Conservation (phyloP, 805 yeast genomes). For the Grigorovia transvaalensis region DNA sequence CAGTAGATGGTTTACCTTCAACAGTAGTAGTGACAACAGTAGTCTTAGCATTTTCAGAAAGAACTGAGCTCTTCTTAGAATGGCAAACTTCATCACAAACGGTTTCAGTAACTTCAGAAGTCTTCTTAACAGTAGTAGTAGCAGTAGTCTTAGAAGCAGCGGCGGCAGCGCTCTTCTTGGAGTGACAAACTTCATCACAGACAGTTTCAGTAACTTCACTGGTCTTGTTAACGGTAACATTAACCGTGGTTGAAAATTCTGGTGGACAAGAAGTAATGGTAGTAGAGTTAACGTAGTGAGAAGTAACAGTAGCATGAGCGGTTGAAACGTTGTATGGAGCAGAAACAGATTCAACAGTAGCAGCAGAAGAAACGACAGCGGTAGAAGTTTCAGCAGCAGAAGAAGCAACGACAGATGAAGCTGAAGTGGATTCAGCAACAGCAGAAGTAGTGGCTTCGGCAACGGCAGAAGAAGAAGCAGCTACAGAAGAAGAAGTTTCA, state of each 20-base stretch:
- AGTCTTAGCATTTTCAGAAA: neutral
- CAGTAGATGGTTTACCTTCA: neutral
- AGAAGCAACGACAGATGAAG: slow-evolving; percentile 8
- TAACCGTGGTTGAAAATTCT: slow-evolving; percentile 1
- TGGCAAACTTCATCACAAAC: neutral
- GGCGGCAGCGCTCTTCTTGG: neutral
- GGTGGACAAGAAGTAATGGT: slow-evolving; percentile 4
- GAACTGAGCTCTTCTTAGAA: neutral
- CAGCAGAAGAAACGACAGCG: neutral
- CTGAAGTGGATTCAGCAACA: neutral
- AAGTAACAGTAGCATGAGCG: neutral
- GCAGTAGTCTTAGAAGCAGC: neutral
- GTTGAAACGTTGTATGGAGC: neutral
- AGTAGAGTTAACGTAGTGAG: neutral
- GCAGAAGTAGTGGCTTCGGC: neutral
- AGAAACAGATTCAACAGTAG: neutral
- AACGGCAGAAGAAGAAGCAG: slow-evolving; percentile 1
- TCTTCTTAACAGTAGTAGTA: neutral
- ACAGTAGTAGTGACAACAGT: slow-evolving; percentile 1
- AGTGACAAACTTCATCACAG: neutral
- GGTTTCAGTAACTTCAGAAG: neutral
- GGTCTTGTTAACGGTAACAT: neutral
- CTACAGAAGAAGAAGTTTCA: neutral
- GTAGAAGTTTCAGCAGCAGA: slow-evolving; percentile 12
- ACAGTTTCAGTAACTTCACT: neutral